Percentiles rank a stretch among this genome's conserved stretches.
These are phyloP conservation scores for Stemphylium beticola DNA, from an alignment of 2,329 filamentous ascomycete genomes.

Conservation along the genomic window DNA sequence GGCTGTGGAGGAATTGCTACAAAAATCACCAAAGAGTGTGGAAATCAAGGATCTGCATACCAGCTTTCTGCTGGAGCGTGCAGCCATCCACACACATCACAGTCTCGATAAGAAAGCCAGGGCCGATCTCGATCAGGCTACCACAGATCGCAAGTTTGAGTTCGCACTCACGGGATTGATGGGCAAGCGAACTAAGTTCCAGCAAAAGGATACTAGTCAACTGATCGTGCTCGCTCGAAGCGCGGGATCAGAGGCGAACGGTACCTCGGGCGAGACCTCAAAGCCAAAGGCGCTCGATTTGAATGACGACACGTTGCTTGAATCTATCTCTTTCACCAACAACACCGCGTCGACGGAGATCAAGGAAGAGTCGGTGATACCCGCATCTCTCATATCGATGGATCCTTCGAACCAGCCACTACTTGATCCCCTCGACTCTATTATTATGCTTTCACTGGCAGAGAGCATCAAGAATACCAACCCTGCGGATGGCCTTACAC, in stretches of 20 bases:
- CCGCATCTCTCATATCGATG: constrained; percentile 66
- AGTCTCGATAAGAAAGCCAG: constrained; percentile 79
- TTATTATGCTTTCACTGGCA: constrained; percentile 78
- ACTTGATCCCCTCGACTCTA: constrained; percentile 82
- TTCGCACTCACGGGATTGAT: constrained; percentile 86
- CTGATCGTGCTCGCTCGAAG: constrained; percentile 90
- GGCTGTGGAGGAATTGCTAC: constrained; percentile 57
- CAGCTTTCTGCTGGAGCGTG: constrained; percentile 79
- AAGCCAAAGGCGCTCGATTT: constrained; percentile 74
- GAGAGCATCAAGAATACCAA: constrained; percentile 91
- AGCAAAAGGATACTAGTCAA: constrained; percentile 82
- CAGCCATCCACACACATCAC: constrained; percentile 82
- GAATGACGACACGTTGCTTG: constrained; percentile 92
- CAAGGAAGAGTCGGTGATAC: constrained; percentile 60
- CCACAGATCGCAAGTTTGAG: constrained; percentile 70
- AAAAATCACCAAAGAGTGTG: constrained; percentile 26
- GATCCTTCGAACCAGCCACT: constrained; percentile 82
- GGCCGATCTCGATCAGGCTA: constrained; percentile 72
- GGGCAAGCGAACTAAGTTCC: constrained; percentile 83
- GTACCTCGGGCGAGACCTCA: constrained; percentile 31
- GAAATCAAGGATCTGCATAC: constrained; percentile 50
- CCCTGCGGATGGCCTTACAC: constrained; percentile 80
- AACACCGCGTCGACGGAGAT: constrained; percentile 53
- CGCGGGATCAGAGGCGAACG: constrained; percentile 41
- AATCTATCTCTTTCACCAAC: constrained; percentile 80